These are phyloP conservation scores for Guillardia theta DNA, from an alignment of 78 protist species.

Conservation along the genomic window DNA sequence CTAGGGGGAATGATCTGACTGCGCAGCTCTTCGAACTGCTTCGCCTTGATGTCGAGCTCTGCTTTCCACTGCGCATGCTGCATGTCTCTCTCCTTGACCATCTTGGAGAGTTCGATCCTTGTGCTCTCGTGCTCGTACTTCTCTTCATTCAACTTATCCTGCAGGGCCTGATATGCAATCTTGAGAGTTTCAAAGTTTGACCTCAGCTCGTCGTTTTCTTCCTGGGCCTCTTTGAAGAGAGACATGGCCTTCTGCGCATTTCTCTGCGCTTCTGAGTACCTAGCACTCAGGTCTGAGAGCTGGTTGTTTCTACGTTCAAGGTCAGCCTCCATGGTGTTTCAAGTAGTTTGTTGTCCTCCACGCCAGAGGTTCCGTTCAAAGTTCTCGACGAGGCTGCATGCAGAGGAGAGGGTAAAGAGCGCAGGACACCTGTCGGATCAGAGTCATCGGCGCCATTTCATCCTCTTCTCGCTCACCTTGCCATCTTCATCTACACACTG, in stretches of 20 bases:
- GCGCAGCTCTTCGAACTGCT: background rate
- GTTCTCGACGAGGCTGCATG: too few species aligned
- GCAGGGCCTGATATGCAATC: background rate
- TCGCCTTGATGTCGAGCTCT: background rate
- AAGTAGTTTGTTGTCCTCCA: too few species aligned
- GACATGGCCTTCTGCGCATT: background rate
- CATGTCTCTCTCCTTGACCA: background rate
- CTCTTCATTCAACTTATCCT: background rate
- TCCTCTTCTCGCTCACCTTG: too few species aligned
- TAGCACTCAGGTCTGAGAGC: background rate
- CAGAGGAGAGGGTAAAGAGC: too few species aligned
- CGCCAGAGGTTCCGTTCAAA: too few species aligned
- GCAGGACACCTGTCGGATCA: too few species aligned
- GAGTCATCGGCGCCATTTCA: too few species aligned
- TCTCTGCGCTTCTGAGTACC: background rate
- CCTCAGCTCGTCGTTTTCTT: background rate
- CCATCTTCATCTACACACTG: too few species aligned
- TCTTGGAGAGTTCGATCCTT: background rate
- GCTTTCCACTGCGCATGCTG: slow-evolving; percentile 10
- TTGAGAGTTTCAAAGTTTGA: background rate
- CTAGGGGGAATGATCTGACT: background rate
- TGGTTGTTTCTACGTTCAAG: background rate
- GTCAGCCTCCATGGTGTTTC: background rate
- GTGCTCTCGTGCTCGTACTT: background rate
- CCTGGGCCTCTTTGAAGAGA: background rate